Base-by-base conservation (phyloP, 495 filamentous ascomycete genomes). In the Trichodelitschia bisporula region DNA sequence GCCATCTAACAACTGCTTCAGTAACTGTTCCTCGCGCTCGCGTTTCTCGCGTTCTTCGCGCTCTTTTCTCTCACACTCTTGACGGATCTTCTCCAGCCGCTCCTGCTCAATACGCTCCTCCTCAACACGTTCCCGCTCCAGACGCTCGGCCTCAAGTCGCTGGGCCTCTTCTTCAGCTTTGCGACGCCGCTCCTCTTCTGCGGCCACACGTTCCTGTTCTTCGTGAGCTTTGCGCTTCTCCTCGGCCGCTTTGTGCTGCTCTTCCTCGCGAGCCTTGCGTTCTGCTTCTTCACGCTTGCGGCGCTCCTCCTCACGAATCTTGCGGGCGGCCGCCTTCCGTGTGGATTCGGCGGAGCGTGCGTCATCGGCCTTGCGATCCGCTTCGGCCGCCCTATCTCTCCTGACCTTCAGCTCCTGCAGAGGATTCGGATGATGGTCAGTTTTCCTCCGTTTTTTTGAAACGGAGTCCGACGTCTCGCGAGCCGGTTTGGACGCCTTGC, bases 31-130 rank as follows among this genome's bases (percentile, higher is more conserved):
- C 15, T 34, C 19, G 0, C 32, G 32, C 11, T 36, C 36, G 2
- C 44, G 40, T 29, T 45, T 35, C 24, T 42, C 40, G 6, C 21
- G 21, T n/a, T 24, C 21, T n/a, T 24, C 21, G 6, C 21, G 21
- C n/a, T 24, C 21, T 24, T 31, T 46, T 38, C 4, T 32, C 37
- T 25, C 21, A 29, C 24, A 26, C 27, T 25, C 29, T 39, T 15
- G 34, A 31, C 26, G 38, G 37, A 11, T 38, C 35, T 18, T 37
- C 40, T 19, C 27, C 40, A 12, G 24, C 40, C 18, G 30, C 34
- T 11, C 47, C 36, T 13, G 18, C 32, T 1, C 32, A 41, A 31
- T 40, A 35, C 0, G 42, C 45, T 37, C 41, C 16, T 40, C 40
- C 5, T 19, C 34, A 11, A 24, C 5, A 13, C 40, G 34, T 15